Base-by-base conservation (phyloP, 73 alveolate genomes). In the Breviolum minutum region DNA sequence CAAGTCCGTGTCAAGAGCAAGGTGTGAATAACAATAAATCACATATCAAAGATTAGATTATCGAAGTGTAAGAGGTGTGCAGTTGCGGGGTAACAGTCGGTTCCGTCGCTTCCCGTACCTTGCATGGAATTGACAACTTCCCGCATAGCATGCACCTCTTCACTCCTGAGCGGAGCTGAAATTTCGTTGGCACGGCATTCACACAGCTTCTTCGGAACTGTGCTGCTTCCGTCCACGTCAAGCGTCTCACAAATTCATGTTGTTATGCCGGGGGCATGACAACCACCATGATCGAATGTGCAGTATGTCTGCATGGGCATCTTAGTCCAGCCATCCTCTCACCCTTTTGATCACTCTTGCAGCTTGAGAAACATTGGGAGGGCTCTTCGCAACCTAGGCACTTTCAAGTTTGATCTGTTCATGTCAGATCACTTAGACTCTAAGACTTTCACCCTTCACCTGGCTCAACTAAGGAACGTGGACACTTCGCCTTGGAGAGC, bases 401-500 rank as follows among this genome's bases (percentile, higher is more conserved):
- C 0, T 40, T 40, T 40, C 77, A 68, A 68, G 77, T 17, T 14
- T 22, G n/a, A 22, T 14, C 77, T 68, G 2, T 22, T 17, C 77
- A 17, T 17, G 6, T 6, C 77, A 68, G n/a, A 68, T 68, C 77
- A 17, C 77, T 14, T 6, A 68, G 24, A 40, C 54, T 40, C 77
- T 14, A 2, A 68, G 24, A 40, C 54, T 40, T 40, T 40, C 54
- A 40, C 54, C 54, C 54, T 0, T 3, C 54, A 40, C 60, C 54
- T 30, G 1, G 10, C 66, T 19, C 95, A n/a, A 17, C 87, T 80
- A 9, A 74, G 97, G 5, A 26, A 80, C 98, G 98, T 80, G 6
- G 98, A 54, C 63, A 92, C 98, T 80, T 92, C 98, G 17, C 98
- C 89, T 40, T 92, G 98, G 14, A 92, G 80, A 20, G 77, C 73